Evolutionary conservation across 768 basidiomycete genomes (phyloP), one percentile per base, ranked within the genome.

Genomic region (Filobasidium floriforme): DNA sequence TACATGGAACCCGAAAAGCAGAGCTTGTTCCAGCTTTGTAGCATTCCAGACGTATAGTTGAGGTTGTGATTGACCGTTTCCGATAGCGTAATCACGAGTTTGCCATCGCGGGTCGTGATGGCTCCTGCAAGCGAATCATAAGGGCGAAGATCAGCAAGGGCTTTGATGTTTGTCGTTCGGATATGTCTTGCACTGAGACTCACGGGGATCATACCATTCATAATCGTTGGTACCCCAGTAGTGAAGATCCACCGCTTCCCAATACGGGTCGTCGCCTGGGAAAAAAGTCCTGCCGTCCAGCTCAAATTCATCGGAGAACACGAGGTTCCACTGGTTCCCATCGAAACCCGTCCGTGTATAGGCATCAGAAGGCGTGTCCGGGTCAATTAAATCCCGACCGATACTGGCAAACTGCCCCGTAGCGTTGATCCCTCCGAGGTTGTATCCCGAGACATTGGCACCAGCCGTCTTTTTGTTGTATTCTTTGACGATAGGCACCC

Each of bases 1-100:
- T 92, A 92, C 1, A 59, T 59, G 14, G 71, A 73, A 46, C 92
- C 92, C 37, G 90, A 93, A 80, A 92, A 96, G 80, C 93, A 98
- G 63, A 96, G 79, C 79, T 96, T 90, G 80, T 96, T 94, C 92
- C 93, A 96, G 14, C 86, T 84, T 70, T 88, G 86, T 11, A 92
- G 68, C 73, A 77, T 73, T 12, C 72, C 72, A 24, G 74, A 86
- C 79, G 85, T 70, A 76, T 89, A 98, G 77, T 92, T 89, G 66
- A 98, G 82, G 71, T 89, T 84, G 74, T 96, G 87, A 65, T 81
- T 87, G 24, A 78, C 81, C 68, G 82, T 79, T 79, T 91, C 85
- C 12, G 83, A 82, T 76, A 93, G 83, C 12, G 89, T 90, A 67
- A 97, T 86, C 10, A 89, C 86, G 14, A 97, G 82, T 67, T 87